Base-by-base conservation (phyloP, 768 basidiomycete species). In the Tulasnella sp. region DNA sequence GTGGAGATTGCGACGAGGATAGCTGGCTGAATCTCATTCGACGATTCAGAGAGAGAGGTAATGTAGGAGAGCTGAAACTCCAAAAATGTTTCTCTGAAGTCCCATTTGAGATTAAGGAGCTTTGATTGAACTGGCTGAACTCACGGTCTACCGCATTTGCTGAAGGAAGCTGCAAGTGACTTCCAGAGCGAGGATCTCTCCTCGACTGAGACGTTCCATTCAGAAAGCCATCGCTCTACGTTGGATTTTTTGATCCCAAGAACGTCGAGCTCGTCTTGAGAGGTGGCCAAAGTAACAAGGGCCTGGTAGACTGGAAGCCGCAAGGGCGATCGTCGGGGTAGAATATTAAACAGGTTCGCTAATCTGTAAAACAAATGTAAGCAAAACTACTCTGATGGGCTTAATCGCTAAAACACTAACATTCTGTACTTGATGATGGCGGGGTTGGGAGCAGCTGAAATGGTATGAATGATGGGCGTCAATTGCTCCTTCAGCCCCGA, bases 341-440 rank as follows among this genome's bases (percentile, higher is more conserved):
- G 83, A 14, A 90, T 86, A 80, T 95, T 94, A 87, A 93, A 94
- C 38, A 94, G 82, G 81, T 93, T 94, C 31, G 93, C 90, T 12
- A 94, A 84, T 80, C 93, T 94, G 39, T 2, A 79, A 11, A 76
- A 49, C 64, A 70, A 29, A 72, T 19, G 31, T 49, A 38, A 42
- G 42, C 17, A 40, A 5, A 39, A 25, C n/a, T 42, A 12, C 2
- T 12, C 68, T 29, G 2, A 37, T 69, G 72, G 39, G 22, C 73
- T 15, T 25, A 12, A 79, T 79, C 77, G 79, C 76, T 67, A 74
- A 14, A 22, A n/a, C 49, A 82, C 90, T 76, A 80, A 94, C 93
- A 93, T 86, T 83, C 91, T 91, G 83, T 92, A 94, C 84, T 90
- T 93, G 79, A 89, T 84, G 12, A 87, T 80, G n/a, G 87, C 79